These are phyloP conservation scores for Fusarium xylarioides DNA, from an alignment of 2,329 filamentous ascomycete species.

Conservation along the genomic window DNA sequence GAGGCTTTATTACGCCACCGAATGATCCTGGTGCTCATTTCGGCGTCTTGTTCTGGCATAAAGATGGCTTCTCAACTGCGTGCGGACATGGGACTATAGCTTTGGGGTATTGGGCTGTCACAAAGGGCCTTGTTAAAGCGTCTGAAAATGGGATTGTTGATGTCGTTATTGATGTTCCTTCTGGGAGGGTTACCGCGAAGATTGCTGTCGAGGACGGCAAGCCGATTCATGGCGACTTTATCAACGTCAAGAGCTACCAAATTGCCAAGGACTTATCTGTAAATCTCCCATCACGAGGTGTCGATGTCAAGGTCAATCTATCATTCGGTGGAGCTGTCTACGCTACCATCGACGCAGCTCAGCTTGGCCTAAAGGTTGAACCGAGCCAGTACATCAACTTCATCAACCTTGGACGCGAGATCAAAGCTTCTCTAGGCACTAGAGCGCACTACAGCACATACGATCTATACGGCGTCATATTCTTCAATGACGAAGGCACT, in stretches of 20 bases:
- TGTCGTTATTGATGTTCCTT: conserved; percentile 31
- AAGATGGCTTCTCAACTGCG: conserved; percentile 42
- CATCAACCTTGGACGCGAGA: conserved; percentile 30
- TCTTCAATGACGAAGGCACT: conserved; percentile 9
- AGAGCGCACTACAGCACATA: conserved; percentile 9
- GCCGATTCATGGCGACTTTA: conserved; percentile 20
- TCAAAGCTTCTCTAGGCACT: conserved; percentile 15
- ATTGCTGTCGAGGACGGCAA: neutral
- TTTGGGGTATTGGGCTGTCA: conserved; percentile 40
- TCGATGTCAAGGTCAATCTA: neutral
- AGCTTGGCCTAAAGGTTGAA: conserved; percentile 17
- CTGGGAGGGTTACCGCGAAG: conserved; percentile 15
- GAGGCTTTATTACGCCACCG: conserved; percentile 37
- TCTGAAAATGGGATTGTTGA: conserved; percentile 6
- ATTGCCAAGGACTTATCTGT: conserved; percentile 3
- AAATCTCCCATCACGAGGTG: neutral
- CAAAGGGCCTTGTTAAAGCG: neutral
- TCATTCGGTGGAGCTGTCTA: conserved; percentile 29
- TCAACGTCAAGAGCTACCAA: conserved; percentile 33
- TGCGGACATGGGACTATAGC: conserved; percentile 43
- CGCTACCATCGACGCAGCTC: conserved; percentile 11
- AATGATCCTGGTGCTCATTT: conserved; percentile 36
- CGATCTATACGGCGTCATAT: conserved; percentile 27
- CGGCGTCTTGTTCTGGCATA: conserved; percentile 43
- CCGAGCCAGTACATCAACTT: conserved; percentile 11